Evolutionary conservation across 108 stramenopile species (phyloP).

Genomic region (Nannochloropsis gaditana): DNA sequence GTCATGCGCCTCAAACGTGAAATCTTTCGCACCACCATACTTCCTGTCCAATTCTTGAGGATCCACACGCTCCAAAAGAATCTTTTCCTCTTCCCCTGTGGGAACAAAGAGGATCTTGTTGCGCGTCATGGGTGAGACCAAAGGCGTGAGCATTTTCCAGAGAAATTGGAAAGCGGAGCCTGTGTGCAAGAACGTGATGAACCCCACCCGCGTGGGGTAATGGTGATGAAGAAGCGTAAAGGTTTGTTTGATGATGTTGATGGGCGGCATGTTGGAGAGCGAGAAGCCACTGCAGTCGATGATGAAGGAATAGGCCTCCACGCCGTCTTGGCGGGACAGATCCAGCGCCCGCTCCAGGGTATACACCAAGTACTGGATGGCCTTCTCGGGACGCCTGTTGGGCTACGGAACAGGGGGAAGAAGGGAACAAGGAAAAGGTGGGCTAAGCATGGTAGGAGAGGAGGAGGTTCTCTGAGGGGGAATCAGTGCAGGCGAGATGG

Average conservation of each 20-base stretch:
- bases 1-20: not conserved
- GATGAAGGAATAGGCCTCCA: conserved; percentile 13
- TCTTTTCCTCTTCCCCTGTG: not conserved
- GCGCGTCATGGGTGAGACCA: not conserved
- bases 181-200: not conserved
- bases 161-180: not conserved
- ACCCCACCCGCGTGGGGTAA: not conserved
- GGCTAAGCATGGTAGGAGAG: not conserved
- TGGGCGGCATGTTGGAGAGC: not conserved
- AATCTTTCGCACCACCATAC: not conserved
- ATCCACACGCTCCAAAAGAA: not conserved
- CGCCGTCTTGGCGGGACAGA: not conserved
- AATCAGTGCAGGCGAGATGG: too few relatives aligned
- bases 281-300: conserved; percentile 14
- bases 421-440: not conserved
- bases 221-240: conserved; percentile 11
- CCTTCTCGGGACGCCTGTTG: not conserved
- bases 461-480: too few relatives aligned
- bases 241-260: conserved; percentile 14
- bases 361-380: conserved; percentile 2
- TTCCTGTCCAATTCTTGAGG: not conserved
- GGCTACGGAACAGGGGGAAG: not conserved
- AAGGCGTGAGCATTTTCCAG: conserved; percentile 12
- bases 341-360: not conserved
- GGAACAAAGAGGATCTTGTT: not conserved